Base-by-base conservation (phyloP, 768 basidiomycete species). In the Termitomyces heimii region DNA sequence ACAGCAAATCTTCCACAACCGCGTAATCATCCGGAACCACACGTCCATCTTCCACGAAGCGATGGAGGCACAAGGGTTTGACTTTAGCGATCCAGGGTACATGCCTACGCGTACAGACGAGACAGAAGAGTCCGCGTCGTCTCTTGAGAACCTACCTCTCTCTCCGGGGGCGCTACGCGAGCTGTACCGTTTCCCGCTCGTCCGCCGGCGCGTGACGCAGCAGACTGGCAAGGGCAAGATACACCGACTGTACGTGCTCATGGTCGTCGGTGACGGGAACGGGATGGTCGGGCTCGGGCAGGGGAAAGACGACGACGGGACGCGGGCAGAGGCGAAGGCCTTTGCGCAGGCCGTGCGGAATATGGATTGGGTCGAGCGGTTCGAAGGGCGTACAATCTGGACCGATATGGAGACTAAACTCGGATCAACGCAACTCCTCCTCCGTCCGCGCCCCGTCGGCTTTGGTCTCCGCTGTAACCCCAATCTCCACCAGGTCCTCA, bases 201-300 rank as follows among this genome's bases (percentile, higher is more conserved):
- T 81, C 57, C 68, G 69, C 61, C 80, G 85, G 6, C 74, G 84
- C 42, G 87, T 95, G 63, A 84, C 83, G 4, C 88, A 92, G 60
- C 95, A 98, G 79, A 98, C 94, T 0, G 87, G 89, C 55, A 98
- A 98, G 73, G 97, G 97, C 14, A 96, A 93, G 67, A 88, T 89
- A 59, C 77, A 81, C 28, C 80, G 84, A 18, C 70, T 78, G 52
- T 82, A 82, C 53, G 73, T 75, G 39, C 79, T 90, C 61, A 80
- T 85, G 61, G 82, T 94, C 58, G 83, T 90, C 34, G 93, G 93
- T 3, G 84, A 95, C 67, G 90, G 91, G 3, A 76, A 88, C 35
- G 94, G 93, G 0, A 76, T 94, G 28, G 84, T 96, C 0, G 93
- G 93, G 4, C 78, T 85, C 37, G 93, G 93, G 4, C 82, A 90